A percentile compares a stretch with the other conserved stretches of the same genome.
phyloP scores from a whole-genome alignment of 257 asterid species.

The Coffea eugenioides region DNA sequence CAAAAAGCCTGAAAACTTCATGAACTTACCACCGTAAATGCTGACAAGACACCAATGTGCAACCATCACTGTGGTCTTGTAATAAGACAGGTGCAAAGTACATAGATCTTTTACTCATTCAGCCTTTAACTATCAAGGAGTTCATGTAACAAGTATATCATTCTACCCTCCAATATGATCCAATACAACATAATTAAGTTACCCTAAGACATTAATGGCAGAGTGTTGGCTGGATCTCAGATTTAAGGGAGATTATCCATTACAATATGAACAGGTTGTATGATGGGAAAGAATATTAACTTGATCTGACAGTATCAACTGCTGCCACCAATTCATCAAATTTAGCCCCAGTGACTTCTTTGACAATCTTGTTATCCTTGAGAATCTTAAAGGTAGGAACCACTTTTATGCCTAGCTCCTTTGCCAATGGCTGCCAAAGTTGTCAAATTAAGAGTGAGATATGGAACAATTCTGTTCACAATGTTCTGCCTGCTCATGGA shows the following conservation, averaged over 20 bases:
- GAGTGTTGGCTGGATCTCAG: background rate
- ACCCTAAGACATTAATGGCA: background rate
- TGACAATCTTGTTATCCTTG: conserved; percentile 58
- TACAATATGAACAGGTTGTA: conserved; percentile 44
- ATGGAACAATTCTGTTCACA: background rate
- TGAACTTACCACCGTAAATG: background rate
- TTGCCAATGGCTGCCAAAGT: conserved; percentile 64
- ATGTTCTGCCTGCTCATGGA: background rate
- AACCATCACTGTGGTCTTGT: too few relatives aligned
- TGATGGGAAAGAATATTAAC: conserved; percentile 16
- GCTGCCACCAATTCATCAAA: conserved; percentile 64
- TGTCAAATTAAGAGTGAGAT: conserved; percentile 7
- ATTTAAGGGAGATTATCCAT: background rate
- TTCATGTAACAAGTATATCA: background rate
- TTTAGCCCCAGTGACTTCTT: conserved; percentile 88
- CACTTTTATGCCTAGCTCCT: conserved; percentile 84
- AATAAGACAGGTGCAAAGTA: background rate
- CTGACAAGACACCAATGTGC: too few relatives aligned
- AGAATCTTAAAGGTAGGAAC: conserved; percentile 94
- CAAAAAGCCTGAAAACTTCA: too few relatives aligned
- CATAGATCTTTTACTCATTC: background rate
- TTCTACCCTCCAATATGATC: background rate
- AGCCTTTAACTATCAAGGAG: background rate
- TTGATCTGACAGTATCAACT: conserved; percentile 52
- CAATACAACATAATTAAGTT: background rate